Percentiles rank a stretch among this genome's conserved stretches.
Evolutionary conservation across 2,329 filamentous ascomycete genomes (phyloP).

Genomic region (Aureobasidium leucospermi): DNA sequence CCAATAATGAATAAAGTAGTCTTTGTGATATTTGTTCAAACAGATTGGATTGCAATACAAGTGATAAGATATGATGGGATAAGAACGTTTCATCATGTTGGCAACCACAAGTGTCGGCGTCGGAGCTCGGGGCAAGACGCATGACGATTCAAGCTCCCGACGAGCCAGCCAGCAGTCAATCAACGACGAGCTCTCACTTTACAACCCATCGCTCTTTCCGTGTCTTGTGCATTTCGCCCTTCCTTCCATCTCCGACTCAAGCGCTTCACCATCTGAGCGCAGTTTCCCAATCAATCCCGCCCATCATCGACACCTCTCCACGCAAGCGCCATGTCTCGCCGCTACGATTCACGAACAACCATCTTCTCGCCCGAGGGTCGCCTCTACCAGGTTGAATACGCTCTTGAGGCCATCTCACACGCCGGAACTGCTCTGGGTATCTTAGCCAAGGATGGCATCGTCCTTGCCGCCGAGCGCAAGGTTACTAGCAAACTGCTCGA

Average conservation of each 20-base stretch:
- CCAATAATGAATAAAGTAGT: not conserved
- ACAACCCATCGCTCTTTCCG: constrained; percentile 6
- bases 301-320: not conserved
- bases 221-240: not conserved
- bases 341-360: constrained; percentile 53
- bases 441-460: constrained; percentile 95
- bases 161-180: constrained; percentile 1
- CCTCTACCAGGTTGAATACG: constrained; percentile 99
- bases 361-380: constrained; percentile 99
- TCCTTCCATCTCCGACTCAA: not conserved
- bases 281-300: not conserved
- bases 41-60: no score
- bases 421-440: constrained; percentile 96
- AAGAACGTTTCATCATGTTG: not conserved
- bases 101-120: constrained; percentile 2
- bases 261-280: not conserved
- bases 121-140: constrained; percentile 9
- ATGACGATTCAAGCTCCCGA: constrained; percentile 8
- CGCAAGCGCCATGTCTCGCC: constrained; percentile 10
- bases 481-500: constrained; percentile 98
- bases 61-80: not conserved
- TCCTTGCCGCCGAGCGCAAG: constrained; percentile 95
- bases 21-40: no score
- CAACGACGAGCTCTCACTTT: constrained; percentile 2
- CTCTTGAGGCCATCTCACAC: constrained; percentile 95